Evolutionary conservation across 1,139 yeast genomes (phyloP), one percentile per base, ranked within the genome.

Genomic region (Pichia sp.): DNA sequence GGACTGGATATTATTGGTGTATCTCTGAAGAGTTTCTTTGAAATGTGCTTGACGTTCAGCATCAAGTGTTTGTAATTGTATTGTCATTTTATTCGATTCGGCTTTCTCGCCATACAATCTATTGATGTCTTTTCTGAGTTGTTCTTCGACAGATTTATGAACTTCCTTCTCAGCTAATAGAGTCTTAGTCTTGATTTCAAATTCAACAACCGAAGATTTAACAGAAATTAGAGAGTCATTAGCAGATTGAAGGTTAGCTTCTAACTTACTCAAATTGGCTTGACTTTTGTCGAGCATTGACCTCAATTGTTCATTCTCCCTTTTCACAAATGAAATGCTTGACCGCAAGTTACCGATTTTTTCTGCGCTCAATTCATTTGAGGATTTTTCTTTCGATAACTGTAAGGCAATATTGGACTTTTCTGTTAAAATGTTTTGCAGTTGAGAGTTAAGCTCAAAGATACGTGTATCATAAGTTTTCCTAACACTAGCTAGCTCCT

Each of bases 41-140:
- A 78, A 74, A 9, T 80, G 70, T 0, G 71, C 63, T 51, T 84
- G 86, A 50, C 91, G 75, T 63, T 87, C 95, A 51, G 74, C 75
- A 51, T 84, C 80, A 22, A 61, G 34, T 41, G 83, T 67, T 65
- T 87, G 91, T 52, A 87, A 70, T 60, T 79, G 85, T 22, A 78
- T 66, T n/a, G 87, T 75, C 56, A 84, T 73, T 7, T 79, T 77
- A 58, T 76, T 83, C 45, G 88, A 71, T 51, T 82, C 78, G 10
- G 76, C 68, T 61, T 82, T 82, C 62, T 89, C 96, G 5, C 74
- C 74, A 48, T 75, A 70, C 53, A 87, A 70, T 39, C 74, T 78
- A 4, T 71, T 68, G 47, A 82, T 74, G 55, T 86, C 93, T 26
- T 71, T 71, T 37, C 76, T 70, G 48, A 86, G 67, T n/a, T 85